Evolutionary conservation across 441 rosid genomes (phyloP).

Genomic region (Theobroma grandiflorum): DNA sequence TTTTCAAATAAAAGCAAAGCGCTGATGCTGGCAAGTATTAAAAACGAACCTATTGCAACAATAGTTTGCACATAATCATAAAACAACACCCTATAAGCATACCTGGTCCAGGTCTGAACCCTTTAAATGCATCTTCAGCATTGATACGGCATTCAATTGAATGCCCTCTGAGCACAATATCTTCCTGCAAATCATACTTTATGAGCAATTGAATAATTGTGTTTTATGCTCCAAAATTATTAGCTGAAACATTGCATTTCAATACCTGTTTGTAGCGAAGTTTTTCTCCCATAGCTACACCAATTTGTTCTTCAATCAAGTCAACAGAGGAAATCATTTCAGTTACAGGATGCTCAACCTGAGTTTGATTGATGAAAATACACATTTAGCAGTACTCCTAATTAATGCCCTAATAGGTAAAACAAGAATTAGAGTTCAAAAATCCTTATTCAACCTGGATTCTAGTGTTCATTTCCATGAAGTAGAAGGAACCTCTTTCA

Average conservation of each 20-base stretch:
- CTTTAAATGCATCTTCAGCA: slow-evolving; percentile 96
- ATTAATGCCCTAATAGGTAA: slow-evolving; percentile 1
- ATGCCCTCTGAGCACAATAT: slow-evolving; percentile 93
- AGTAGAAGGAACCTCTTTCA: slow-evolving; percentile 95
- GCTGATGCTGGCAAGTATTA: neutral
- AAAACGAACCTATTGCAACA: neutral
- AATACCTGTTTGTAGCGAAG: slow-evolving; percentile 83
- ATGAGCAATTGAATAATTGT: neutral
- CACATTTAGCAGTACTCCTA: slow-evolving; percentile 21
- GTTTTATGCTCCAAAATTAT: neutral
- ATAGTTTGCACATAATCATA: slow-evolving; percentile 17
- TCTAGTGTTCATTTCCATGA: slow-evolving; percentile 99
- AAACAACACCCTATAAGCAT: slow-evolving; percentile 16
- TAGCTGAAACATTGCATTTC: slow-evolving; percentile 14
- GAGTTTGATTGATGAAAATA: slow-evolving; percentile 25
- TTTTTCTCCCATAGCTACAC: slow-evolving; percentile 95
- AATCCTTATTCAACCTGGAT: slow-evolving; percentile 69
- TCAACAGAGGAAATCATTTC: slow-evolving; percentile 99
- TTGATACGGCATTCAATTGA: slow-evolving; percentile 99
- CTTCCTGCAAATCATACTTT: slow-evolving; percentile 65
- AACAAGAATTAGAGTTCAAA: slow-evolving; percentile 22
- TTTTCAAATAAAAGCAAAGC: neutral
- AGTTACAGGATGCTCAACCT: slow-evolving; percentile 99
- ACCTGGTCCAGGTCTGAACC: slow-evolving; percentile 99
- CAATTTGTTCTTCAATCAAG: slow-evolving; percentile 95